Conservation (phyloP, 2,329 filamentous ascomycete species). For the Ilyonectria robusta region DNA sequence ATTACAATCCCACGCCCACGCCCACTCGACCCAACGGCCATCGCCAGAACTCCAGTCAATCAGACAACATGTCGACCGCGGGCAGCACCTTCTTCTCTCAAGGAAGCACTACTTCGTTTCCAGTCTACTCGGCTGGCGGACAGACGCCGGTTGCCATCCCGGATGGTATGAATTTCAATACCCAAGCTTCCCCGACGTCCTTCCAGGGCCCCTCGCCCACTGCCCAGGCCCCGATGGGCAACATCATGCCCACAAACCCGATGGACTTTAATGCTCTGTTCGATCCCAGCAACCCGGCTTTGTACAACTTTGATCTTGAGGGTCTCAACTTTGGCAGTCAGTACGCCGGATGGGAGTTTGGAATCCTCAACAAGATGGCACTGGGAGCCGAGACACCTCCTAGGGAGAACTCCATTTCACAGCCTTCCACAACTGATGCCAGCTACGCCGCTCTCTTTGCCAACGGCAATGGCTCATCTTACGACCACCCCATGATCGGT, state of each 20-base stretch:
- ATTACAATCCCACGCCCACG: slow-evolving; percentile 72
- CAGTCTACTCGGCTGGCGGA: slow-evolving; percentile 62
- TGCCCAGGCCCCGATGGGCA: slow-evolving; percentile 61
- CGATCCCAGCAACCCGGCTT: slow-evolving; percentile 89
- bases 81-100: slow-evolving; percentile 65
- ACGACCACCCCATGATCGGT: slow-evolving; percentile 64
- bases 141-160: slow-evolving; percentile 64
- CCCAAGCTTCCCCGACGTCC: slow-evolving; percentile 80
- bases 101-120: slow-evolving; percentile 62
- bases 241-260: slow-evolving; percentile 65
- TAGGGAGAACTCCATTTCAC: slow-evolving; percentile 71
- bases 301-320: slow-evolving; percentile 97
- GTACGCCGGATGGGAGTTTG: slow-evolving; percentile 95
- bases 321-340: slow-evolving; percentile 92
- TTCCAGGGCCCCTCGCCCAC: slow-evolving; percentile 72
- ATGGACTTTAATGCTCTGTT: slow-evolving; percentile 77
- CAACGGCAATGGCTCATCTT: slow-evolving; percentile 65
- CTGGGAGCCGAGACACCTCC: slow-evolving; percentile 80
- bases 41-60: slow-evolving; percentile 63
- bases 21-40: slow-evolving; percentile 62
- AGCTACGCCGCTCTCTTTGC: slow-evolving; percentile 64
- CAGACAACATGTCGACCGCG: slow-evolving; percentile 61
- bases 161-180: slow-evolving; percentile 69
- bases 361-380: slow-evolving; percentile 96
- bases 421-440: slow-evolving; percentile 55